Base-by-base conservation (phyloP, 1,284 basidiomycete genomes). In the Xerocomus nothofagi region DNA sequence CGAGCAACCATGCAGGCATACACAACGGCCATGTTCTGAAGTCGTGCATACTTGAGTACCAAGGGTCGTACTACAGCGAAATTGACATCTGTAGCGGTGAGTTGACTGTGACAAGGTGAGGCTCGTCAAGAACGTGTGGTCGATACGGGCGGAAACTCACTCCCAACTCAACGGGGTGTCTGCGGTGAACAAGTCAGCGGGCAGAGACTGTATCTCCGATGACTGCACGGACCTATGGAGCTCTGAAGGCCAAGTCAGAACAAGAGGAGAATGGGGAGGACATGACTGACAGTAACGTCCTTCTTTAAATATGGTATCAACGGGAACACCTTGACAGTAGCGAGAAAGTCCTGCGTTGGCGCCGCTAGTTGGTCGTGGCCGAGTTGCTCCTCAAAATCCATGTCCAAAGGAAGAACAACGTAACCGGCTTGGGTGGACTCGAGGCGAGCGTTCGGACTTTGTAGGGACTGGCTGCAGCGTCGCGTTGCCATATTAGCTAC, bases 101-200 rank as follows among this genome's bases (percentile, higher is more conserved):
- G 75, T 62, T 91, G 88, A 14, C 86, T 89, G 43, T 20, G 39
- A 38, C 24, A 37, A 43, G 9, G 20, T 26, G 39, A n/a, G n/a
- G n/a, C n/a, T 32, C 31, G 20, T 50, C 23, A 36, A 49, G 30
- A 39, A 42, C 4, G 39, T 11, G 30, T 18, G 24, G 47, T 30
- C 3, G 7, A 50, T 17, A n/a, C 12, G 32, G 14, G 29, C 20
- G 57, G 61, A 50, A 47, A 81, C 84, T 70, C 57, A 84, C 79
- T 92, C 90, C 91, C 91, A 93, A 48, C 79, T 84, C 44, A 94
- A 67, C 6, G 88, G 80, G 39, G 83, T 82, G 62, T 94, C 92
- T 86, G 69, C 12, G 27, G 9, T 43, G 56, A 41, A 45, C 26
- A 50, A 53, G 50, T 62, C 45, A 65, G 37, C 10, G 24, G 44